Base-by-base conservation (phyloP, 768 basidiomycete genomes). In the Punctularia strigosozonata region DNA sequence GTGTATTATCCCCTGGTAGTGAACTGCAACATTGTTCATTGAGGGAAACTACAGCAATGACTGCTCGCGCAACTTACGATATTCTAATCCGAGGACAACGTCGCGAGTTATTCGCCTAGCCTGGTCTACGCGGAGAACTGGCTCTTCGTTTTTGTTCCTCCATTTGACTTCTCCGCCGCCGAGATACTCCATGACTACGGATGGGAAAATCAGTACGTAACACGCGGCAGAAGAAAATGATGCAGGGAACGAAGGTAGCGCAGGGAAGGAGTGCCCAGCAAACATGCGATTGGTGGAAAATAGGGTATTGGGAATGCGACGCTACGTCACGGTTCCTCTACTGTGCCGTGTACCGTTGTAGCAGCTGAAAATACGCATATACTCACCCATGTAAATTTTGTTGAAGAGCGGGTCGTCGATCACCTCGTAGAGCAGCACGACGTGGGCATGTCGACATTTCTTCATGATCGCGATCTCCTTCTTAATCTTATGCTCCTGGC, bases 391-490 rank as follows among this genome's bases (percentile, higher is more conserved):
- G 60, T 88, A 97, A 31, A 99, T 84, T 61, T 83, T 85, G 50
- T 86, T 81, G 36, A 75, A 74, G 46, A 82, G 71, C 31, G 78
- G 74, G 60, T 97, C 95, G 58, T 98, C 92, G 44, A 99, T 92
- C 53, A 97, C 90, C 58, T 97, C 91, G 49, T 78, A 77, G 41
- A 99, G 70, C 45, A 81, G 69, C 8, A 97, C 90, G 42, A 95
- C 79, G 55, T 95, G 80, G 0, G 84, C 80, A 53, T 95, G 90
- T 34, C 79, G 66, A 51, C 87, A 82, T 55, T 95, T 92, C 67
- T 97, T 98, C 88, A 99, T 95, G 58, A 98, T 92, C 2, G 95
- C 95, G 43, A 98, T 91, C 62, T 98, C 94, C 58, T 80, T 81
- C 48, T 77, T 71, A 45, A 95, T 89, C 63, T 89, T 88, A 46